Evolutionary conservation across 2,329 filamentous ascomycete species (phyloP).

Genomic region (Hypoxylon sp.): DNA sequence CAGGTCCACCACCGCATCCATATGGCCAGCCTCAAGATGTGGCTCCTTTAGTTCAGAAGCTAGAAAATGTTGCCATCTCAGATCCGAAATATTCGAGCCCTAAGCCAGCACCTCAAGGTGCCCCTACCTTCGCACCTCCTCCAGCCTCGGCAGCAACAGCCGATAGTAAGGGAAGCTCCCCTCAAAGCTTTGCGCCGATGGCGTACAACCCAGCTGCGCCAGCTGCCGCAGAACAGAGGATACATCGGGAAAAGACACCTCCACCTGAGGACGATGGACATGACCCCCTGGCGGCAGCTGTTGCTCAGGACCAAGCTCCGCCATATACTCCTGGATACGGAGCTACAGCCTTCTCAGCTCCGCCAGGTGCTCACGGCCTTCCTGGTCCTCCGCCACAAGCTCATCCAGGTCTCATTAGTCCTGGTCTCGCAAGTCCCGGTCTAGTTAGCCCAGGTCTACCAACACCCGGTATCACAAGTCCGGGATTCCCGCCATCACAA

Average conservation of each 20-base stretch:
- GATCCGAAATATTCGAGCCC: slow-evolving; percentile 63
- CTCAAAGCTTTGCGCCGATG: slow-evolving; percentile 70
- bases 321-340: slow-evolving; percentile 65
- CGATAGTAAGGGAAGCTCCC: slow-evolving; percentile 50
- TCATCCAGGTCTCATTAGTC: slow-evolving; percentile 39
- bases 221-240: slow-evolving; percentile 77
- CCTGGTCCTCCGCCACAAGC: slow-evolving; percentile 54
- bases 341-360: slow-evolving; percentile 57
- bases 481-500: slow-evolving; percentile 59
- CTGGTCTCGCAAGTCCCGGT: slow-evolving; percentile 38
- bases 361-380: slow-evolving; percentile 57
- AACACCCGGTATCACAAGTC: slow-evolving; percentile 58
- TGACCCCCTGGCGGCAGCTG: slow-evolving; percentile 70
- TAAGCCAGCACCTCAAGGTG: slow-evolving; percentile 44
- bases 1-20: slow-evolving; percentile 61
- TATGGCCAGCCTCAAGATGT: slow-evolving; percentile 59
- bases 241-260: slow-evolving; percentile 83
- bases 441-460: slow-evolving; percentile 50
- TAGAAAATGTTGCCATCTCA: slow-evolving; percentile 78
- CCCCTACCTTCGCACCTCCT: slow-evolving; percentile 58
- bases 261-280: slow-evolving; percentile 75
- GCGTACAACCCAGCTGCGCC: slow-evolving; percentile 86
- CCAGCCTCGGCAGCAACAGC: slow-evolving; percentile 55
- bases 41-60: slow-evolving; percentile 78
- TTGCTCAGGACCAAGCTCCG: slow-evolving; percentile 68